These are phyloP conservation scores for Candida broadrunensis DNA, from an alignment of 805 yeast genomes.

Conservation along the genomic window DNA sequence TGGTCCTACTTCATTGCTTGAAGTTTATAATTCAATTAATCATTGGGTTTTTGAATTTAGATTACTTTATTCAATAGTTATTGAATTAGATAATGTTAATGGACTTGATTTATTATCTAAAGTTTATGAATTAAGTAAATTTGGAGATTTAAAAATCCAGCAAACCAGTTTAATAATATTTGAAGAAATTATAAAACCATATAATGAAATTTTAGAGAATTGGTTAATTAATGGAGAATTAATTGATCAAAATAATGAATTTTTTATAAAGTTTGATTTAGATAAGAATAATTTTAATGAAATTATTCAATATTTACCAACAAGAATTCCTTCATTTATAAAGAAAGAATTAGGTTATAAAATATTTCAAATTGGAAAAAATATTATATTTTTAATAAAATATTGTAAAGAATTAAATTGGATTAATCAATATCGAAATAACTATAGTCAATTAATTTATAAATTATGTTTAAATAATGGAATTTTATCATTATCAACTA, in stretches of 20 bases:
- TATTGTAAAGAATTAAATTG: constrained; percentile 69
- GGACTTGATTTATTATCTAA: constrained; percentile 56
- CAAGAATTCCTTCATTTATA: constrained; percentile 44
- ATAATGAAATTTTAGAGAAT: constrained; percentile 51
- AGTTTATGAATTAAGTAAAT: constrained; percentile 47
- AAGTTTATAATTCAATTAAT: constrained; percentile 41
- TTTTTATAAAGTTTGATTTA: constrained; percentile 48
- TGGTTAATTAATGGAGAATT: constrained; percentile 76
- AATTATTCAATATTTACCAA: constrained; percentile 27
- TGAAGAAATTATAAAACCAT: constrained; percentile 50
- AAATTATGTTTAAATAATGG: constrained; percentile 26
- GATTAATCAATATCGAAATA: constrained; percentile 44
- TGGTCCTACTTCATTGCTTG: constrained; percentile 25
- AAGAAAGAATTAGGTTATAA: constrained; percentile 34
- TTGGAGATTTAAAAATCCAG: constrained; percentile 62
- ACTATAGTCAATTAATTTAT: constrained; percentile 28
- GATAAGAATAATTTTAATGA: constrained; percentile 28
- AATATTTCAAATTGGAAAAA: constrained; percentile 69
- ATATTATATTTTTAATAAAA: constrained; percentile 58
- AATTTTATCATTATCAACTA: constrained; percentile 29
- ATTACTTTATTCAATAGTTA: constrained; percentile 46
- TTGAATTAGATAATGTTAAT: constrained; percentile 24
- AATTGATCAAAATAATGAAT: constrained; percentile 53
- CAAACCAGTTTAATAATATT: constrained; percentile 44
- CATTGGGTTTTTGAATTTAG: constrained; percentile 57